phyloP scores from a whole-genome alignment of 257 asterid species.

The Schizonepeta tenuifolia region DNA sequence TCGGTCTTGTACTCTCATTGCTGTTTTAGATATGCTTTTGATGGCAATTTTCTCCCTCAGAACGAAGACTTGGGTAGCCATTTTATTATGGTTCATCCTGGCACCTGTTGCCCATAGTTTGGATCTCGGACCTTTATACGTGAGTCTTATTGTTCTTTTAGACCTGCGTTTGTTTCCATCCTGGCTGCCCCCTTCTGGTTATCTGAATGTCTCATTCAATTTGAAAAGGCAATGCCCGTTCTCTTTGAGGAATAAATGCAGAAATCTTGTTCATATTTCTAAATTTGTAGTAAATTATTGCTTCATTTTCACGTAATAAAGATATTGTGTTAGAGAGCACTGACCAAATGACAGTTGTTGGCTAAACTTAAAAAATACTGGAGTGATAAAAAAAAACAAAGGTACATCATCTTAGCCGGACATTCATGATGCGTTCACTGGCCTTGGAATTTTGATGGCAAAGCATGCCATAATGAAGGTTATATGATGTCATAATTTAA shows the following conservation, averaged over 20 bases:
- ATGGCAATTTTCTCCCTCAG: conserved; percentile 77
- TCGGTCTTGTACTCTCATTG: neutral
- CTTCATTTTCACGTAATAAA: neutral
- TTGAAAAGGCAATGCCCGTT: conserved; percentile 12
- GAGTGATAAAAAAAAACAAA: neutral
- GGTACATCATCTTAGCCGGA: neutral
- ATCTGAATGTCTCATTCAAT: conserved; percentile 1
- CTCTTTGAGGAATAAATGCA: neutral
- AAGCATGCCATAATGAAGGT: conserved; percentile 17
- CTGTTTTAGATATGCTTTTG: conserved; percentile 72
- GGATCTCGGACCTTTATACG: conserved; percentile 82
- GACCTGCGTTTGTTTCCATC: conserved; percentile 6
- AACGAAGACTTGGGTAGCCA: conserved; percentile 69
- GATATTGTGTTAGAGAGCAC: neutral
- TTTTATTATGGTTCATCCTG: conserved; percentile 70
- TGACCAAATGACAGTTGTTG: neutral
- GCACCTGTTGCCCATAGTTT: conserved; percentile 77
- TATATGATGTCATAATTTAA: neutral
- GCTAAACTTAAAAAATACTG: neutral
- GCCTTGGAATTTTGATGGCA: conserved; percentile 5
- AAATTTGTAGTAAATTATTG: neutral
- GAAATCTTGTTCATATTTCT: neutral
- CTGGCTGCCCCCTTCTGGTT: neutral
- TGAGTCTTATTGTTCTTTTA: conserved; percentile 47
- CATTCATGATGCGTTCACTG: neutral